A percentile compares a stretch with the other conserved stretches of the same genome.
These are phyloP conservation scores for Pichia cactophila DNA, from an alignment of 1,139 yeast genomes.

Conservation along the genomic window DNA sequence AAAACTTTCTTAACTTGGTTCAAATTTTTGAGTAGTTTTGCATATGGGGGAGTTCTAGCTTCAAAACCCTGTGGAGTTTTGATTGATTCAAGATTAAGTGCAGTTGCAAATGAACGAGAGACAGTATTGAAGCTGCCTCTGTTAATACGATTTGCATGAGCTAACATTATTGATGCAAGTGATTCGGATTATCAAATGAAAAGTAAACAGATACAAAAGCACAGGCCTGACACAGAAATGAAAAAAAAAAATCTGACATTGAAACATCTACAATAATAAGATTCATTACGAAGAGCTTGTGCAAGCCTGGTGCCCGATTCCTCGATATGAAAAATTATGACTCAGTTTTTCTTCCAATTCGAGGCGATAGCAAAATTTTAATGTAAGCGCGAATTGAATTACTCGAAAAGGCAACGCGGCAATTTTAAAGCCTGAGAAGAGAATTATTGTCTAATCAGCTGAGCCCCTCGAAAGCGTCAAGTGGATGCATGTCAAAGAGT, in stretches of 20 bases:
- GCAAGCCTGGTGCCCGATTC: no score
- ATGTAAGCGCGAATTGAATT: background rate
- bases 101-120: slow-evolving; percentile 22
- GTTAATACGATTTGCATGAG: slow-evolving; percentile 6
- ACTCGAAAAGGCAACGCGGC: background rate
- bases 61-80: slow-evolving; percentile 51
- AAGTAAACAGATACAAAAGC: background rate
- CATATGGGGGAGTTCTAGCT: slow-evolving; percentile 82
- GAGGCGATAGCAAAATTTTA: background rate
- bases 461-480: slow-evolving; percentile 7
- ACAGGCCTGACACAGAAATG: background rate
- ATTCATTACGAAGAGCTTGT: no score
- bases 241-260: background rate
- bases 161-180: slow-evolving; percentile 7
- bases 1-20: slow-evolving; percentile 55
- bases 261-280: background rate
- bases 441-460: background rate
- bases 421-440: background rate
- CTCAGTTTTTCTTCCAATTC: background rate
- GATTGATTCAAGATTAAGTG: slow-evolving; percentile 17
- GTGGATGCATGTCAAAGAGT: slow-evolving; percentile 15
- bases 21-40: slow-evolving; percentile 60
- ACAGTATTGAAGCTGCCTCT: slow-evolving; percentile 4
- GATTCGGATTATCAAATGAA: background rate
- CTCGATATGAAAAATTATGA: background rate